phyloP scores from a whole-genome alignment of 2,329 filamentous ascomycete genomes.

The Purpureocillium takamizusanense region DNA sequence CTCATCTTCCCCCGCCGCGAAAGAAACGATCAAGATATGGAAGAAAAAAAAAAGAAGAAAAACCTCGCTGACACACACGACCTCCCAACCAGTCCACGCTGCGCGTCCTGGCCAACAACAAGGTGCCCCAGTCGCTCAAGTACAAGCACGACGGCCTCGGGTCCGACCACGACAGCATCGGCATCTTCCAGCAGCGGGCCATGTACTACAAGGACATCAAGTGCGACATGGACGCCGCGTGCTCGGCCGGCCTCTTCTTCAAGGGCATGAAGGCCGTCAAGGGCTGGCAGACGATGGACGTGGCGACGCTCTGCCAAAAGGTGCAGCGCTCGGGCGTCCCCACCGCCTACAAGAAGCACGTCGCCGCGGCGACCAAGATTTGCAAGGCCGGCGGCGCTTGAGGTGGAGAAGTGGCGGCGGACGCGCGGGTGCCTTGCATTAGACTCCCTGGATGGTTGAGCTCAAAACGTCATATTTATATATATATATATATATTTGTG shows the following conservation, averaged over 20 bases:
- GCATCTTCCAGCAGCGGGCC: slow-evolving; percentile 15
- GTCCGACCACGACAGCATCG: slow-evolving; percentile 13
- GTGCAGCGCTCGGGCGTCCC: slow-evolving; percentile 13
- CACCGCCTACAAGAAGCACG: slow-evolving; percentile 9
- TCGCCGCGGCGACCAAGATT: slow-evolving; percentile 7
- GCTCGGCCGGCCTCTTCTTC: slow-evolving; percentile 13
- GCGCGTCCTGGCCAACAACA: slow-evolving; percentile 11
- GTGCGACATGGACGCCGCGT: slow-evolving; percentile 12
- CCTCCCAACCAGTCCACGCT: slow-evolving; percentile 8
- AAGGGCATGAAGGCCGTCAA: slow-evolving; percentile 9
- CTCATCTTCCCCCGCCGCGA: no score
- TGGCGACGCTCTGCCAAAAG: slow-evolving; percentile 13
- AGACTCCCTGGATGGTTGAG: no score
- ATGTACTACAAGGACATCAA: slow-evolving; percentile 10
- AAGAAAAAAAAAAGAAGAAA: no score
- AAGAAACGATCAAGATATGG: no score
- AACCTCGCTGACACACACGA: no score
- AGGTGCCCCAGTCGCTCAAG: slow-evolving; percentile 9
- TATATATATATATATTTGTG: no score
- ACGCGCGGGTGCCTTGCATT: no score
- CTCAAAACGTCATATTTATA: no score
- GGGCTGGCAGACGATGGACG: slow-evolving; percentile 11
- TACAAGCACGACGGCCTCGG: slow-evolving; percentile 11
- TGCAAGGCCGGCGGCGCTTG: slow-evolving; percentile 11
- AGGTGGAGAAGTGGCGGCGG: not conserved